Evolutionary conservation across 768 basidiomycete genomes (phyloP).

Genomic region (Phaffia tasmanica): DNA sequence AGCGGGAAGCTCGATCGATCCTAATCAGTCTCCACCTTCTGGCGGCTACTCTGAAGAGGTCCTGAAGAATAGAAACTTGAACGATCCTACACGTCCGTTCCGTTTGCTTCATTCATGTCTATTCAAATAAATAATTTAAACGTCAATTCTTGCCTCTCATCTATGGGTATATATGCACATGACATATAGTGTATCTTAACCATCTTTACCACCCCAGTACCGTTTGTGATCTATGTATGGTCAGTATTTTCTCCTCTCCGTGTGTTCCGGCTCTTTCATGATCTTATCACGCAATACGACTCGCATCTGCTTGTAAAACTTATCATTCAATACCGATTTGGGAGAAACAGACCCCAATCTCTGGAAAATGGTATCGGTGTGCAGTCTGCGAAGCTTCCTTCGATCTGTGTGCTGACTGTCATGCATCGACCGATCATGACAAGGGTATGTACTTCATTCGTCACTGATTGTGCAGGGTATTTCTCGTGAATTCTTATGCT

Average conservation of each 20-base stretch:
- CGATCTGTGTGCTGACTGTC: conserved; percentile 78
- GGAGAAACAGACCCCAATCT: conserved; percentile 45
- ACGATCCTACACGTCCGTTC: conserved; percentile 23
- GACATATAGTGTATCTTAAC: conserved; percentile 51
- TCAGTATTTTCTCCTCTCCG: background rate
- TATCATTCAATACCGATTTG: no score
- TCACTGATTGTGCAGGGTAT: background rate
- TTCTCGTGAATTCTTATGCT: background rate
- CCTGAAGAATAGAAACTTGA: conserved; percentile 9
- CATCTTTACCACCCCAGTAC: conserved; percentile 54
- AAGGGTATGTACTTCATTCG: conserved; percentile 53
- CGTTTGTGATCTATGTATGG: conserved; percentile 75
- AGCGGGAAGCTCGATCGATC: conserved; percentile 25
- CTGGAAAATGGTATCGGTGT: conserved; percentile 85
- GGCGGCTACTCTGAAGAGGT: conserved; percentile 24
- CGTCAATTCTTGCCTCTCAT: conserved; percentile 1
- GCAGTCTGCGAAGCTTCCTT: conserved; percentile 59
- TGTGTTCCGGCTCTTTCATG: background rate
- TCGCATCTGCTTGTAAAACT: background rate
- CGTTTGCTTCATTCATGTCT: conserved; percentile 4
- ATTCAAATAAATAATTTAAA: background rate
- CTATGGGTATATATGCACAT: background rate
- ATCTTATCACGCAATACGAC: background rate
- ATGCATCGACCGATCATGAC: conserved; percentile 61
- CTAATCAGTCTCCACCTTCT: conserved; percentile 27